Evolutionary conservation across 2,329 filamentous ascomycete genomes (phyloP).

Genomic region (Mycogone perniciosa): DNA sequence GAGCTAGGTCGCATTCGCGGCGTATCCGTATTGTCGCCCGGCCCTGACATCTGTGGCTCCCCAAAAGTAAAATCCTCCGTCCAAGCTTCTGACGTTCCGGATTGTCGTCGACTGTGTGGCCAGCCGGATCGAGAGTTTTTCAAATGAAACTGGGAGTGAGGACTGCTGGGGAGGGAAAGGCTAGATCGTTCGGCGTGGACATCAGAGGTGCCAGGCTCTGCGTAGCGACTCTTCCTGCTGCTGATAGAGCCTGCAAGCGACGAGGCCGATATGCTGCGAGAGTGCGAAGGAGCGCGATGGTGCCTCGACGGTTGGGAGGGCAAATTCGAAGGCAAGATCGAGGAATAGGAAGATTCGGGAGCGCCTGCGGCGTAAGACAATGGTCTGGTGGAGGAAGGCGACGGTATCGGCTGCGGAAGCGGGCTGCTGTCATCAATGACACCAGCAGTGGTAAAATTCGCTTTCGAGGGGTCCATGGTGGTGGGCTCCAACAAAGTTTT

Average conservation of each 20-base stretch:
- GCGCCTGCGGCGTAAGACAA: constrained; percentile 3
- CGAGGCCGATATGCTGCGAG: constrained; percentile 41
- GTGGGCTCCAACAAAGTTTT: neutral
- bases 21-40: constrained; percentile 41
- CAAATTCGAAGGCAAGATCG: neutral
- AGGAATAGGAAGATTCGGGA: constrained; percentile 3
- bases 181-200: constrained; percentile 53
- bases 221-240: constrained; percentile 51
- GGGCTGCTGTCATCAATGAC: constrained; percentile 2
- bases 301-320: constrained; percentile 9
- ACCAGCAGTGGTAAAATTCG: constrained; percentile 2
- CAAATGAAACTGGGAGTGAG: constrained; percentile 41
- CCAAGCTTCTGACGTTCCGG: constrained; percentile 35
- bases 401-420: neutral
- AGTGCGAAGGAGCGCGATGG: constrained; percentile 18
- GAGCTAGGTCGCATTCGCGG: constrained; percentile 35
- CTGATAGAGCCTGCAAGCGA: constrained; percentile 28
- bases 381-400: neutral
- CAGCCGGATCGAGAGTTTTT: constrained; percentile 37
- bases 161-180: constrained; percentile 57
- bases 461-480: constrained; percentile 10
- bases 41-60: constrained; percentile 38
- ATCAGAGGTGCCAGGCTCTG: constrained; percentile 53
- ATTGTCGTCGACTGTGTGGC: constrained; percentile 38
- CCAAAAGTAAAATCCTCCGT: constrained; percentile 31